Conservation (phyloP, 2,329 filamentous ascomycete genomes). For the Neurospora sp. region DNA sequence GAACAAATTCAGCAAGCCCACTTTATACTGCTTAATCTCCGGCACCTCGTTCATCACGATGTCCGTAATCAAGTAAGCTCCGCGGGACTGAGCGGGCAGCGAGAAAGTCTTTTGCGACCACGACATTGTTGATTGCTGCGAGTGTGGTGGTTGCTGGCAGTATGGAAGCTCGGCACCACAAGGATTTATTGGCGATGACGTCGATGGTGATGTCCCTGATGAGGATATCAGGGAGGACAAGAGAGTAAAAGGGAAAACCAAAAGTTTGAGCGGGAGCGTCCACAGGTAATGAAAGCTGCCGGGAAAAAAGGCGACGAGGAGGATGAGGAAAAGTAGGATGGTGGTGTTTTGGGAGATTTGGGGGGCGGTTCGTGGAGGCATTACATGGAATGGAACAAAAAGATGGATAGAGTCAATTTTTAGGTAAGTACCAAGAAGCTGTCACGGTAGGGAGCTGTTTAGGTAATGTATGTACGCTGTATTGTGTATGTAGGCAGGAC, state of each 20-base stretch:
- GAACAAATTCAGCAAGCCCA: conserved; percentile 81
- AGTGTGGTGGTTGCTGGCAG: not conserved
- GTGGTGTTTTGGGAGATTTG: conserved; percentile 25
- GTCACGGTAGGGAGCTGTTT: not conserved
- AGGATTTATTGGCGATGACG: conserved; percentile 5
- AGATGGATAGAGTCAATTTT: not conserved
- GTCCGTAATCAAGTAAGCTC: conserved; percentile 84
- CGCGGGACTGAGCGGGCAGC: conserved; percentile 65
- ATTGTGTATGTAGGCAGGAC: not conserved
- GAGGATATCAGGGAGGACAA: conserved; percentile 20
- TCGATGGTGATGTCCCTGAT: conserved; percentile 15
- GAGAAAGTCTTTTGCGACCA: conserved; percentile 82
- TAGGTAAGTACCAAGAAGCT: not conserved
- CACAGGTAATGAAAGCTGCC: conserved; percentile 41
- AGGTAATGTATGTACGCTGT: not conserved
- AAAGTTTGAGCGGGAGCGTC: conserved; percentile 35
- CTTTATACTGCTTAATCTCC: conserved; percentile 73
- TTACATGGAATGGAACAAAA: not conserved
- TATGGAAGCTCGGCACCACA: not conserved
- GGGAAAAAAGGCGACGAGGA: conserved; percentile 44
- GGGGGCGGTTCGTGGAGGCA: conserved; percentile 21
- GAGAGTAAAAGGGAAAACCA: conserved; percentile 9
- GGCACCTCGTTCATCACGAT: conserved; percentile 61
- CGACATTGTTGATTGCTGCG: conserved; percentile 38
- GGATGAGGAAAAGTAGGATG: conserved; percentile 34